Base-by-base conservation (phyloP, 768 basidiomycete species). In the Hypholoma fasciculare region DNA sequence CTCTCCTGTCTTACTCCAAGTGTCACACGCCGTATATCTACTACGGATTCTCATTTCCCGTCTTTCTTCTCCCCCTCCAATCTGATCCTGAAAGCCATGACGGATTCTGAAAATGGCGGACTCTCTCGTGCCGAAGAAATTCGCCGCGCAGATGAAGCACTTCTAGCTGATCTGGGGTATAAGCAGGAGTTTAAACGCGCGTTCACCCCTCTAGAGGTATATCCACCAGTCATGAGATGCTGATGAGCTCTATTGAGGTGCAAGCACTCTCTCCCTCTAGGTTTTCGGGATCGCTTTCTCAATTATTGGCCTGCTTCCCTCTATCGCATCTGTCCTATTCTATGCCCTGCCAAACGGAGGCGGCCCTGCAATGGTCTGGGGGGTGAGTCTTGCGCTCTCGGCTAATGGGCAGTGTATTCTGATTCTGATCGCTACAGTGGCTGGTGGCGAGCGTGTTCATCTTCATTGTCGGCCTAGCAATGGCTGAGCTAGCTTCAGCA, bases 271-370 rank as follows among this genome's bases (percentile, higher is more conserved):
- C 44, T 19, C 13, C 43, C 30, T 34, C 30, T 34, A 90, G 85
- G 83, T 89, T 6, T 90, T 90, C 61, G 88, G 89, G 0, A 73
- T 89, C 37, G 82, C 84, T 0, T 90, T 90, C 67, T 86, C 84
- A 1, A 84, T 90, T 58, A 87, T 90, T 52, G 88, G 89, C 1
- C 68, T 83, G 0, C 67, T 90, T 12, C 80, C 88, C 9, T 87
- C 88, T 0, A 87, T 89, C 36, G 82, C 86, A 8, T 81, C 78
- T 34, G 78, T 80, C 13, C 60, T 82, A 39, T 77, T 78, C 60
- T 85, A 84, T 66, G 78, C 86, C 2, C 72, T 88, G 19, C 86
- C 86, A 0, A 86, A 89, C 69, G 89, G 89, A 13, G 88, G 86
- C 4, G 82, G 86, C 0, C 81, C 84, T 1, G 80, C 85, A 1